phyloP scores from a whole-genome alignment of 2,329 filamentous ascomycete species.

The Tolypocladium capitatum region DNA sequence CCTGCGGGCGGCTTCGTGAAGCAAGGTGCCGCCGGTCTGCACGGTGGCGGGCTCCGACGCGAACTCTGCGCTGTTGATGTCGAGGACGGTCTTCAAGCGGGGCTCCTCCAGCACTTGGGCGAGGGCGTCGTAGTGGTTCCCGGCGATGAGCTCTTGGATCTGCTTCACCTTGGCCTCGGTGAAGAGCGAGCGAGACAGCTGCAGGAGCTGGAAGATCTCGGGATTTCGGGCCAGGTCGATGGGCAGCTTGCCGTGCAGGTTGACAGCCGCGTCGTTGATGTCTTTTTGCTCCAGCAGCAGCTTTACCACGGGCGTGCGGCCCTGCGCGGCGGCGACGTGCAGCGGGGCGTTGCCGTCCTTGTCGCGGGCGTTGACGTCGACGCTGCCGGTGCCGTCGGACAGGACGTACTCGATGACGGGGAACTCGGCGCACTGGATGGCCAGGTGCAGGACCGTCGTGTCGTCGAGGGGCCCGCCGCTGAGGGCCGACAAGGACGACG shows the following conservation, averaged over 20 bases:
- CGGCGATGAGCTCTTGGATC: slow-evolving; percentile 65
- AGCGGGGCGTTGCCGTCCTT: slow-evolving; percentile 90
- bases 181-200: slow-evolving; percentile 79
- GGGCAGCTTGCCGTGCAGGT: slow-evolving; percentile 71
- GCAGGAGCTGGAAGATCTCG: slow-evolving; percentile 90
- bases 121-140: slow-evolving; percentile 62
- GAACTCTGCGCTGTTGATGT: slow-evolving; percentile 86
- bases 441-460: slow-evolving; percentile 82
- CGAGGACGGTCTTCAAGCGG: slow-evolving; percentile 71
- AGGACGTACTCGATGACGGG: slow-evolving; percentile 92
- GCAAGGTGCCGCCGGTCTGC: slow-evolving; percentile 75
- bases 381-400: slow-evolving; percentile 50
- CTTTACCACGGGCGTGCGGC: slow-evolving; percentile 66
- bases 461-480: slow-evolving; percentile 48
- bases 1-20: slow-evolving; percentile 86
- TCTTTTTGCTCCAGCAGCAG: slow-evolving; percentile 68
- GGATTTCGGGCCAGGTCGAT: slow-evolving; percentile 83
- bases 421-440: slow-evolving; percentile 87
- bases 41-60: slow-evolving; percentile 66
- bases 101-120: slow-evolving; percentile 74
- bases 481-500: slow-evolving; percentile 35
- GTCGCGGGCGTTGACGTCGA: slow-evolving; percentile 84
- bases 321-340: slow-evolving; percentile 74
- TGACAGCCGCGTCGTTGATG: slow-evolving; percentile 80
- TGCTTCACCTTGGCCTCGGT: slow-evolving; percentile 75